Base-by-base conservation (phyloP, 257 asterid species). In the Nicotiana tabacum region DNA sequence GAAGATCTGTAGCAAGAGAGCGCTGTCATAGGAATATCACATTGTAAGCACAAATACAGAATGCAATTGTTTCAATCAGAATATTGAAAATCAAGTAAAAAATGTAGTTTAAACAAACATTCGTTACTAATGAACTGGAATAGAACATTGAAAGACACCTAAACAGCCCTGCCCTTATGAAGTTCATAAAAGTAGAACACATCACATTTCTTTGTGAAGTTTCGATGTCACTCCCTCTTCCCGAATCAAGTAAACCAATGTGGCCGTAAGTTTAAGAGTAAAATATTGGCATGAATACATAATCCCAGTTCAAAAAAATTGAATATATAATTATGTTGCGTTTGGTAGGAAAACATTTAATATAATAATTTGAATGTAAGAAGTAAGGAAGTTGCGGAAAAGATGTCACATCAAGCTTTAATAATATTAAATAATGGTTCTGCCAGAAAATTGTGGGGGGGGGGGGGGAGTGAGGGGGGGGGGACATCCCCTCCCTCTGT, bases 1-100 rank as follows among this genome's bases (percentile, higher is more conserved):
- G 97, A 86, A 92, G 92, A 83, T 92, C 97, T n/a, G 97, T 91
- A 80, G 97, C 97, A 84, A 92, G 88, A 58, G 97, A 91, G 32
- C 97, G 90, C 97, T 92, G 97, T 82, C 87, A 91, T 68, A 80
- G 60, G 81, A 84, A 78, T 56, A 81, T 66, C 77, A 77, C 64
- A 37, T 7, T 29, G 83, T 86, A 77, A 92, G 85, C 74, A 85
- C 77, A 65, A 68, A 82, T 81, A 61, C 66, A 78, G 3, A 5
- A 74, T 51, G 80, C 39, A 51, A 27, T 74, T 74, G 46, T 51
- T 74, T 61, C 33, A 51, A 74, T 74, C 80, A 74, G 80, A 74
- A 48, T 27, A 74, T 51, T 48, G 80, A 48, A 24, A 74, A 51
- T 27, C 64, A 51, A 72, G 16, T 15, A 27, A 35, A 74, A 12